phyloP scores from a whole-genome alignment of 2,329 filamentous ascomycete species.

The Aspergillus ruber region DNA sequence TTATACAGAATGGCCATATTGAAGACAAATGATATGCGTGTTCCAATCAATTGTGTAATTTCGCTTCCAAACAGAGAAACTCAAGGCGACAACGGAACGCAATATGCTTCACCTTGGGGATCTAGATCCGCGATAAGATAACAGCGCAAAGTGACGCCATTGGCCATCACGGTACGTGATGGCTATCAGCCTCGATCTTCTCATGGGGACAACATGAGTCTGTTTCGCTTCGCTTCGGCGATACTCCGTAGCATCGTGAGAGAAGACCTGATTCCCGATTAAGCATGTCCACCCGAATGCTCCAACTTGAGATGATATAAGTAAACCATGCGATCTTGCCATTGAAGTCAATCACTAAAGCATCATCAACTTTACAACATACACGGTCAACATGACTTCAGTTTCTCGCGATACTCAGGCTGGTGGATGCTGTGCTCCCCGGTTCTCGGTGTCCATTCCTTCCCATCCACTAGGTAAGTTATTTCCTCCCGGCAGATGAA shows the following conservation, averaged over 20 bases:
- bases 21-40: too few species aligned
- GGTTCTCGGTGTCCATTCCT: too few species aligned
- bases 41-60: too few species aligned
- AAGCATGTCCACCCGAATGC: not conserved
- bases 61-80: too few species aligned
- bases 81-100: too few species aligned
- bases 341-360: not conserved
- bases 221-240: not conserved
- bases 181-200: not conserved
- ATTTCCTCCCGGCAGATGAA: not conserved
- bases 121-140: not conserved
- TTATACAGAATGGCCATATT: too few species aligned
- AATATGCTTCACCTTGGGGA: too few species aligned
- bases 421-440: not conserved
- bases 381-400: not conserved
- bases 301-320: not conserved
- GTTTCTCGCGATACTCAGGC: not conserved
- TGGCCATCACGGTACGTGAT: not conserved
- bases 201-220: not conserved
- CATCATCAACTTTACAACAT: not conserved
- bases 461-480: not conserved
- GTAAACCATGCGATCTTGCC: not conserved
- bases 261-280: not conserved
- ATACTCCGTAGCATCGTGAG: not conserved
- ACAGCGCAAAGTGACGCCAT: constrained; percentile 9